phyloP scores from a whole-genome alignment of 148 eudicot genomes.

The Bassia scoparia region DNA sequence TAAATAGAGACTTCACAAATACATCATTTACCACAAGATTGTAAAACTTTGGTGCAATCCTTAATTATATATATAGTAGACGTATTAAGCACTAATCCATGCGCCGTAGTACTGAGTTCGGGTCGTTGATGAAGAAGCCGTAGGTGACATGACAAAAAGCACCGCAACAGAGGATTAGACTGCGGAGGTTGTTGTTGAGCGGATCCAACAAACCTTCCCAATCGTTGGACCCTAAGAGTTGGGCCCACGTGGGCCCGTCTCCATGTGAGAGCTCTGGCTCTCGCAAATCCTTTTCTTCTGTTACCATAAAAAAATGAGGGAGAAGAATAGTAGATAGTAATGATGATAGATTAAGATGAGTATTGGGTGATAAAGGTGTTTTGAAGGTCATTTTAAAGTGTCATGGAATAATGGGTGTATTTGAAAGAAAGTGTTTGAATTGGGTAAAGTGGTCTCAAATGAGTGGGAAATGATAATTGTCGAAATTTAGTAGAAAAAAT shows the following conservation, averaged over 20 bases:
- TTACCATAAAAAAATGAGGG: neutral
- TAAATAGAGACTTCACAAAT: no score
- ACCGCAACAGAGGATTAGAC: slow-evolving; percentile 66
- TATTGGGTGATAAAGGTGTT: neutral
- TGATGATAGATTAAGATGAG: neutral
- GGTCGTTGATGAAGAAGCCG: slow-evolving; percentile 43
- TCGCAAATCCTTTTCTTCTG: neutral
- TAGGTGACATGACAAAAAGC: slow-evolving; percentile 80
- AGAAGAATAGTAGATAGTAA: neutral
- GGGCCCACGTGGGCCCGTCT: slow-evolving; percentile 13
- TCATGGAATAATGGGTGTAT: no score
- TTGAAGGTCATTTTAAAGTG: neutral
- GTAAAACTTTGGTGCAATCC: no score
- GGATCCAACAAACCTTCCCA: slow-evolving; percentile 70
- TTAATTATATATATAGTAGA: no score
- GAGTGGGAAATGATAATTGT: no score
- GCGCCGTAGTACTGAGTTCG: slow-evolving; percentile 23
- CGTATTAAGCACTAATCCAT: no score
- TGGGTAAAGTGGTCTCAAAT: no score
- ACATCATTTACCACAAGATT: no score
- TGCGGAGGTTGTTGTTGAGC: slow-evolving; percentile 47
- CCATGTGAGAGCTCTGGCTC: slow-evolving; percentile 14
- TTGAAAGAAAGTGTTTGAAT: no score
- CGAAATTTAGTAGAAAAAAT: no score
- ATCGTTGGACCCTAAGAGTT: slow-evolving; percentile 48